These are phyloP conservation scores for Solanum infundibuliforme DNA, from an alignment of 257 asterid genomes.

Conservation along the genomic window DNA sequence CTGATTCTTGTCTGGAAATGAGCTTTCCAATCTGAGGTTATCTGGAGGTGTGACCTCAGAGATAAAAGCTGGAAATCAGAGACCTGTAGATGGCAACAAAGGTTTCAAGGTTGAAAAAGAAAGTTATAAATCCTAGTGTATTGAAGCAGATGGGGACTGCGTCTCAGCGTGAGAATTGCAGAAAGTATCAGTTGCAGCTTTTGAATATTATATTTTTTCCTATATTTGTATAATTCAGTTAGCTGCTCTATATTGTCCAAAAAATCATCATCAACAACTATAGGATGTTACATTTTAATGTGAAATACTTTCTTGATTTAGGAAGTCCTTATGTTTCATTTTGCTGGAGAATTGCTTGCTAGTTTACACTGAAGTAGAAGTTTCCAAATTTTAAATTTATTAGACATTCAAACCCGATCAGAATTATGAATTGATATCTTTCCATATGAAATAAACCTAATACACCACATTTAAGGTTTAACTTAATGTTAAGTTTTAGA, in stretches of 20 bases:
- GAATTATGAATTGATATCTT: not conserved
- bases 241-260: not conserved
- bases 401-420: not conserved
- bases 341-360: not conserved
- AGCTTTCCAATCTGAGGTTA: not conserved
- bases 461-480: not conserved
- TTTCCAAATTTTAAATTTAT: not conserved
- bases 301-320: not conserved
- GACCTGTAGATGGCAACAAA: not conserved
- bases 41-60: not conserved
- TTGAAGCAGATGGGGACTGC: not conserved
- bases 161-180: not conserved
- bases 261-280: not conserved
- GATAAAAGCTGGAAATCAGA: not conserved
- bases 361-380: not conserved
- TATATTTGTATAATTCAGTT: not conserved
- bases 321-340: not conserved
- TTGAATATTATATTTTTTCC: not conserved
- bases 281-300: not conserved
- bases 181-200: not conserved
- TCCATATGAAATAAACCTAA: not conserved
- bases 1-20: not conserved
- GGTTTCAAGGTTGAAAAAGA: not conserved
- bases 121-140: not conserved
- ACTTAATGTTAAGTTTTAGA: not conserved